phyloP scores from a whole-genome alignment of 352 stramenopile genomes.

The Globisporangium nagaii region DNA sequence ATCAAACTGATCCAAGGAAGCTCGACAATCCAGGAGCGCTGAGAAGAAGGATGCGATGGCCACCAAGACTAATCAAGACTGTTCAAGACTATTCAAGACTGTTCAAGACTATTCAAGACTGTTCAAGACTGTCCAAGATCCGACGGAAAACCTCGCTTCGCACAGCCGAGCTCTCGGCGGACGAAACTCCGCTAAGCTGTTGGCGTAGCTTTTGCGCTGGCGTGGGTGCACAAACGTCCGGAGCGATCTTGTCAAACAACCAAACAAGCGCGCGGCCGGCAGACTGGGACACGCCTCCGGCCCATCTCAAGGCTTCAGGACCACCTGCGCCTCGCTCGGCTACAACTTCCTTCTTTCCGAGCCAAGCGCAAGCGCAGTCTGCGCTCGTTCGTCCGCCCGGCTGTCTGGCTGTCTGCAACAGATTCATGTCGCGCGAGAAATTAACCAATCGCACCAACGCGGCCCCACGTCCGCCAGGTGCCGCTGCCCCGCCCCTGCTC shows the following conservation, averaged over 20 bases:
- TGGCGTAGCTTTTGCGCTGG: no score
- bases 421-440: slow-evolving; percentile 7
- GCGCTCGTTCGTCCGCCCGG: not conserved
- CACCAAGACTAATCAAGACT: no score
- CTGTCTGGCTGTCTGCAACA: not conserved
- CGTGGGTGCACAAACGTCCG: not conserved
- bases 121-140: no score
- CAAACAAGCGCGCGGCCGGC: not conserved
- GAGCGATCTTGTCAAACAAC: not conserved
- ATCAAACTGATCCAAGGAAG: no score
- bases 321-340: not conserved
- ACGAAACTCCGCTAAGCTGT: no score
- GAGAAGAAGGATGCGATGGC: no score
- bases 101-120: no score
- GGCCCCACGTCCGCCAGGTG: not conserved
- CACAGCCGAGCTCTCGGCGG: no score
- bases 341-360: not conserved
- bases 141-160: no score
- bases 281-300: slow-evolving; percentile 5
- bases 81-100: no score
- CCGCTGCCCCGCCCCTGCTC: slow-evolving; percentile 4
- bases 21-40: no score
- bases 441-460: slow-evolving; percentile 4
- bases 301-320: slow-evolving; percentile 7
- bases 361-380: not conserved